Base-by-base conservation (phyloP, 768 basidiomycete genomes). In the Tricholoma matsutake region DNA sequence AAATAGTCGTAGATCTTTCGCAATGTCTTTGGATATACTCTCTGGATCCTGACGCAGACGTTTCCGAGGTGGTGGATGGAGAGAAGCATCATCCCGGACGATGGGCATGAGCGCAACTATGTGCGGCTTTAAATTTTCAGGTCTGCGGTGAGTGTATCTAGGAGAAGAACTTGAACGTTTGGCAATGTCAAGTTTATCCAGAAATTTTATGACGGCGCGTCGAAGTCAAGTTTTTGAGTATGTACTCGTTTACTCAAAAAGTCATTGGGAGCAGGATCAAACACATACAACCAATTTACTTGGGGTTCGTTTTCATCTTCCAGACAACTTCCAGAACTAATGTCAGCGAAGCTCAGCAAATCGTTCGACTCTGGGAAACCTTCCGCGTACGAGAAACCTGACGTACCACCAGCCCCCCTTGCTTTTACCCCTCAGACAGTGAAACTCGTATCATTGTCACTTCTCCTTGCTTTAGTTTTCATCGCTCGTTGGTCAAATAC, bases 1-100 rank as follows among this genome's bases (percentile, higher is more conserved):
- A 71, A 96, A 98, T 43, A 99, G 75, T 47, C 81, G 78, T 0
- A 77, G 78, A 66, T 79, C 78, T 56, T 73, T 76, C 28, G 61
- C 63, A 35, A 53, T 61, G 59, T 64, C 65, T 51, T 67, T 60
- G 25, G 58, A 32, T 35, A 58, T 62, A 41, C 57, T 63, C 34
- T 64, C 61, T 28, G 67, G 57, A 45, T 75, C 75, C 64, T 79
- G 77, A 34, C 83, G 76, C 16, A 76, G 74, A 31, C 79, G 78
- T 72, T 86, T 86, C 62, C 82, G 76, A 29, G 83, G 83, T n/a
- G 81, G 83, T 20, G 71, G 71, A 28, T 67, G 71, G 6, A 69
- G 57, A 20, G 63, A 59, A 60, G 68, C 67, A 11, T 61, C 65
- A 39, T 70, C 68, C 31, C n/a, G 51, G n/a, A 53, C 6, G 51